Evolutionary conservation across 2,329 filamentous ascomycete species (phyloP).

Genomic region (Hirsutella rhossiliensis): DNA sequence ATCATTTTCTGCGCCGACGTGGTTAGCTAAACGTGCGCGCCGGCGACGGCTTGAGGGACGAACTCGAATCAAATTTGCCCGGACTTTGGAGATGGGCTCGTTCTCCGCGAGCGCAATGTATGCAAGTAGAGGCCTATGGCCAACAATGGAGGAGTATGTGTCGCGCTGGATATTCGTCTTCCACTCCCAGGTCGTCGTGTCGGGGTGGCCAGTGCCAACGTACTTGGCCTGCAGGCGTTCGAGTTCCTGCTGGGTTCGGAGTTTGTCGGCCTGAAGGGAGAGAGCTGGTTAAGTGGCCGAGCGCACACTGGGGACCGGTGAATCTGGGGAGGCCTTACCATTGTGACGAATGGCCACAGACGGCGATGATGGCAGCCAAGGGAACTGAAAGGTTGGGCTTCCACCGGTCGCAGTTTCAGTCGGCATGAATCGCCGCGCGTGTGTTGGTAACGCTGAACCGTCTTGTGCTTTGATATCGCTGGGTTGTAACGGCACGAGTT

Average conservation of each 20-base stretch:
- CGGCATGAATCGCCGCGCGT: no score
- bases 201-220: slow-evolving; percentile 88
- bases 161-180: slow-evolving; percentile 91
- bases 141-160: slow-evolving; percentile 78
- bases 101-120: slow-evolving; percentile 88
- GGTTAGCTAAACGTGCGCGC: slow-evolving; percentile 1
- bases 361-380: no score
- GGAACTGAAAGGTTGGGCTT: no score
- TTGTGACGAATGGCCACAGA: slow-evolving; percentile 1
- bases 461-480: no score
- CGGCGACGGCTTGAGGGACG: slow-evolving; percentile 8
- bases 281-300: not conserved
- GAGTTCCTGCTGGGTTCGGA: slow-evolving; percentile 93
- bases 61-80: slow-evolving; percentile 68
- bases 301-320: not conserved
- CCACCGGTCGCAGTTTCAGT: no score
- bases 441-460: no score
- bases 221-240: slow-evolving; percentile 94
- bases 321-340: slow-evolving; percentile 10
- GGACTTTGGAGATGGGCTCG: slow-evolving; percentile 67
- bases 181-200: slow-evolving; percentile 98
- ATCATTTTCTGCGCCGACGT: slow-evolving; percentile 49
- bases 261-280: slow-evolving; percentile 70
- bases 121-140: slow-evolving; percentile 75
- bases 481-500: no score